Evolutionary conservation across 1,139 yeast genomes (phyloP).

Genomic region (Candida sp.): DNA sequence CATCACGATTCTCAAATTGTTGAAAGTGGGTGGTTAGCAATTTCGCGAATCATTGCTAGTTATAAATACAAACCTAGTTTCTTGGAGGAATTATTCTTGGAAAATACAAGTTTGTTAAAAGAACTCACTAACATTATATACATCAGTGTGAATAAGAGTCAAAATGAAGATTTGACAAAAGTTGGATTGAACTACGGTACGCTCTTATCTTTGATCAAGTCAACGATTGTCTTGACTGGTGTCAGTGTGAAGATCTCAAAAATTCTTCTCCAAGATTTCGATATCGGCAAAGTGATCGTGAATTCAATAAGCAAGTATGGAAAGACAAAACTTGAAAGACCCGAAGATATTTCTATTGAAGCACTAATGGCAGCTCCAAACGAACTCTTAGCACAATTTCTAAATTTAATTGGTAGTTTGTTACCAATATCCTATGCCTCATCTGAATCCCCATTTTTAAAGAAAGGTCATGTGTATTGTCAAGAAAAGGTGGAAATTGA

Average conservation of each 20-base stretch:
- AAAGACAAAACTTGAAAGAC: conserved; percentile 11
- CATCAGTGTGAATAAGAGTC: conserved; percentile 26
- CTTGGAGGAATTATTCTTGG: conserved; percentile 45
- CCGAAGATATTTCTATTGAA: conserved; percentile 38
- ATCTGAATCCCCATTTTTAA: conserved; percentile 29
- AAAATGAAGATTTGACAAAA: conserved; percentile 15
- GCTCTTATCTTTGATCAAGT: conserved; percentile 38
- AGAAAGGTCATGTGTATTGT: conserved; percentile 19
- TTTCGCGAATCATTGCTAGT: conserved; percentile 58
- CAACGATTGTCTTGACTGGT: conserved; percentile 36
- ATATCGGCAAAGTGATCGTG: conserved; percentile 40
- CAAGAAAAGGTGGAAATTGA: conserved; percentile 25
- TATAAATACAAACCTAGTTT: conserved; percentile 43
- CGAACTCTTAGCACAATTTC: conserved; percentile 53
- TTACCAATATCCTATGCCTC: conserved; percentile 45
- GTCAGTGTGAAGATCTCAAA: conserved; percentile 40
- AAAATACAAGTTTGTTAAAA: conserved; percentile 20
- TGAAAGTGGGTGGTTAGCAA: conserved; percentile 67
- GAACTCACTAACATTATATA: conserved; percentile 25
- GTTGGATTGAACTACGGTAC: conserved; percentile 25
- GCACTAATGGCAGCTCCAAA: conserved; percentile 75
- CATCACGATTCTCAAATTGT: conserved; percentile 61
- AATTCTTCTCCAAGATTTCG: conserved; percentile 34
- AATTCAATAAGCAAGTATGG: conserved; percentile 42
- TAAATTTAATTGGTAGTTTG: conserved; percentile 55